These are phyloP conservation scores for Protomyces pachydermus DNA, from an alignment of 1,139 yeast species.

Conservation along the genomic window DNA sequence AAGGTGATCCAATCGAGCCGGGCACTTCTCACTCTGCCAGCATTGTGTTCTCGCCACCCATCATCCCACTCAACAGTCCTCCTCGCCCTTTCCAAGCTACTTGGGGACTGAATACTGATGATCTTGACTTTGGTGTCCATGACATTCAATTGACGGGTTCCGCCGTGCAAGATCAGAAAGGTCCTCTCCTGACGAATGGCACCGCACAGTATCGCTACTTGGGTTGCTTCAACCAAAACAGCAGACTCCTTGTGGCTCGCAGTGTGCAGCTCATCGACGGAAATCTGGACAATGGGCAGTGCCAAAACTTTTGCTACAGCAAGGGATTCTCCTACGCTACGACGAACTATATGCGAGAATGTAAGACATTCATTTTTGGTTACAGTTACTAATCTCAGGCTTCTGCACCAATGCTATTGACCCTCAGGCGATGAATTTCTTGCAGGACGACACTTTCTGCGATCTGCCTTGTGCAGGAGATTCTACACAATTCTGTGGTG, in stretches of 20 bases:
- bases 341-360: conserved; percentile 2
- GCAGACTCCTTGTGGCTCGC: background rate
- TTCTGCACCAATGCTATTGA: background rate
- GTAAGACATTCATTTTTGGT: background rate
- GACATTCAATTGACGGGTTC: background rate
- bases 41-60: background rate
- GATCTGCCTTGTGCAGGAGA: conserved; percentile 3
- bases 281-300: background rate
- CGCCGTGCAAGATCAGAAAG: background rate
- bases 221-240: conserved; percentile 3
- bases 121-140: background rate
- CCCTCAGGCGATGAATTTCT: background rate
- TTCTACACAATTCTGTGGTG: conserved; percentile 3
- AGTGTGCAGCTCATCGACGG: background rate
- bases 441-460: background rate
- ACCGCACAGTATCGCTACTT: conserved; percentile 6
- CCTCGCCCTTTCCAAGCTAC: background rate
- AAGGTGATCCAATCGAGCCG: conserved; percentile 1
- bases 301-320: background rate
- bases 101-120: background rate
- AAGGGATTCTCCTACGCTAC: background rate
- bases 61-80: conserved; percentile 1
- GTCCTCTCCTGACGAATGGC: conserved; percentile 1
- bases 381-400: background rate
- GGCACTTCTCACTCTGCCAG: background rate